Conservation (phyloP, 2,329 filamentous ascomycete genomes). For the Pezicula radicicola region DNA sequence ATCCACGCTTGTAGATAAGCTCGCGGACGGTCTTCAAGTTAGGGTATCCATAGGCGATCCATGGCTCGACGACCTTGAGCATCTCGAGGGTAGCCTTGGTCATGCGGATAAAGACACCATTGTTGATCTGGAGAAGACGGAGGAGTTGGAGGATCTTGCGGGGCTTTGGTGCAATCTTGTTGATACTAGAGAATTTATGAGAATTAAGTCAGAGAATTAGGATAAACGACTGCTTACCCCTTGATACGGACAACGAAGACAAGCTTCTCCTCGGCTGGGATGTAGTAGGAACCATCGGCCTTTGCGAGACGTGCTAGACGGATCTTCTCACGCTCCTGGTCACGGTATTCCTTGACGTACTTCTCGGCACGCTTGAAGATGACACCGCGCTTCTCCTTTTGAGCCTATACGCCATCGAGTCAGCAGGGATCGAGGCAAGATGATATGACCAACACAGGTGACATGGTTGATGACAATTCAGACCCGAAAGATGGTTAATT, state of each 20-base stretch:
- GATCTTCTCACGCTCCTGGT: slow-evolving; percentile 97
- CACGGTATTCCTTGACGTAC: slow-evolving; percentile 99
- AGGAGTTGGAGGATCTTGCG: slow-evolving; percentile 99
- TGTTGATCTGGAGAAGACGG: slow-evolving; percentile 99
- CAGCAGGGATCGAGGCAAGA: slow-evolving; percentile 24
- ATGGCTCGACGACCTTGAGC: slow-evolving; percentile 98
- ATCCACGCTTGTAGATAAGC: slow-evolving; percentile 99
- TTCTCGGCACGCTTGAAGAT: slow-evolving; percentile 99
- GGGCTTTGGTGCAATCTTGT: slow-evolving; percentile 99
- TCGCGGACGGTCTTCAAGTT: slow-evolving; percentile 99
- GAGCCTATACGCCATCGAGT: slow-evolving; percentile 61
- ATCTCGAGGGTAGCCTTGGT: slow-evolving; percentile 98
- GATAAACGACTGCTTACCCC: slow-evolving; percentile 55
- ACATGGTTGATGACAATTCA: slow-evolving; percentile 51
- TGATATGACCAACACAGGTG: slow-evolving; percentile 13
- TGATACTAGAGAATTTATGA: slow-evolving; percentile 69
- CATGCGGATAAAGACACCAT: slow-evolving; percentile 94
- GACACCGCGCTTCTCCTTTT: slow-evolving; percentile 96
- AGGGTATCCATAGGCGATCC: slow-evolving; percentile 98
- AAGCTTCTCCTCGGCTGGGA: slow-evolving; percentile 91
- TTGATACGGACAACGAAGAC: slow-evolving; percentile 99
- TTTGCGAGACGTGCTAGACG: slow-evolving; percentile 87
- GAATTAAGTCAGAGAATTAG: slow-evolving; percentile 5
- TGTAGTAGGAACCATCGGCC: slow-evolving; percentile 89
- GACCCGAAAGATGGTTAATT: slow-evolving; percentile 99